Percentiles rank a stretch among this genome's conserved stretches.
These are phyloP conservation scores for Yamadazyma dushanensis DNA, from an alignment of 1,139 yeast genomes.

Conservation along the genomic window DNA sequence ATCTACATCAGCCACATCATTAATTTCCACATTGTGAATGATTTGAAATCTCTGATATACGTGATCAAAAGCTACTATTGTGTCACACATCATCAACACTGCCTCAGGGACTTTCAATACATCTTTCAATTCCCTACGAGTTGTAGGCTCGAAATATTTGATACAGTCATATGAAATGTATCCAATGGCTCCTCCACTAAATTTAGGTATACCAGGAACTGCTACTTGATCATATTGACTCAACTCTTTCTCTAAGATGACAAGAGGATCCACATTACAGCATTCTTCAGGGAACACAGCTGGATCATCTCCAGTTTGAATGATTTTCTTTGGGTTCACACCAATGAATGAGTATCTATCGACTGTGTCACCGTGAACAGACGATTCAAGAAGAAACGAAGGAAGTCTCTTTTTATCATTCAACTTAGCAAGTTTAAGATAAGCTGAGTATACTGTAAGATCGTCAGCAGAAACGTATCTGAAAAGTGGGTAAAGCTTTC, in stretches of 20 bases:
- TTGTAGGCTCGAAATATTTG: slow-evolving; percentile 91
- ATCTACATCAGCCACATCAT: slow-evolving; percentile 40
- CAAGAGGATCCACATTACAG: slow-evolving; percentile 70
- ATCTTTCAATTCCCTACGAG: slow-evolving; percentile 73
- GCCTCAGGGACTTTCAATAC: slow-evolving; percentile 86
- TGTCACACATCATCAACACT: slow-evolving; percentile 85
- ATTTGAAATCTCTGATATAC: slow-evolving; percentile 91
- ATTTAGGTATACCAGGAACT: slow-evolving; percentile 76
- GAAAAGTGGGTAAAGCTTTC: slow-evolving; percentile 76
- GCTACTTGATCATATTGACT: slow-evolving; percentile 63
- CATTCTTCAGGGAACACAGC: slow-evolving; percentile 31
- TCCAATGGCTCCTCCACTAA: slow-evolving; percentile 96
- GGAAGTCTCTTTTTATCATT: slow-evolving; percentile 60
- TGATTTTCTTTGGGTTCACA: slow-evolving; percentile 73
- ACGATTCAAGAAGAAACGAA: slow-evolving; percentile 84
- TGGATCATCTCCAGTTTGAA: slow-evolving; percentile 68
- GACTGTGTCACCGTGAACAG: slow-evolving; percentile 83
- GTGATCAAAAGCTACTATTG: slow-evolving; percentile 88
- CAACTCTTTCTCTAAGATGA: slow-evolving; percentile 72
- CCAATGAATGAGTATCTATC: slow-evolving; percentile 93
- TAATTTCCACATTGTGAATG: slow-evolving; percentile 69
- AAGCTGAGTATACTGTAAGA: slow-evolving; percentile 87
- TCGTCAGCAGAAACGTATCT: slow-evolving; percentile 73
- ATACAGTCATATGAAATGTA: slow-evolving; percentile 95
- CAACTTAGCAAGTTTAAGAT: slow-evolving; percentile 74